Conservation (phyloP, 169 alveolate genomes). For the Theileria annulata region DNA sequence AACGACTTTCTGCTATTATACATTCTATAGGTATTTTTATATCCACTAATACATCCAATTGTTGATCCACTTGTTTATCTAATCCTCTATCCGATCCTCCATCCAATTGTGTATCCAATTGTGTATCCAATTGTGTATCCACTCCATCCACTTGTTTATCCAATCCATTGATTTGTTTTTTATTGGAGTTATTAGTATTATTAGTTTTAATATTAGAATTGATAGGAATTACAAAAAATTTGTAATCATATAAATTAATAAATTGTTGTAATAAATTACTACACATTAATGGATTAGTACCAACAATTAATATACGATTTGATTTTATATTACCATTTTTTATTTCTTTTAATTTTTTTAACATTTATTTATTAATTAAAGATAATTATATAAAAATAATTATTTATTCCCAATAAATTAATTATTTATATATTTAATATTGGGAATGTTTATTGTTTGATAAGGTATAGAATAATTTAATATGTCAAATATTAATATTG, state of each 20-base stretch:
- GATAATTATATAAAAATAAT: no score
- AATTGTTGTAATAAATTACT: constrained; percentile 16
- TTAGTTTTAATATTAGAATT: not conserved
- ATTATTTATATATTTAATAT: no score
- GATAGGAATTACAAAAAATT: constrained; percentile 29
- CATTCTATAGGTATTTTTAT: constrained; percentile 40
- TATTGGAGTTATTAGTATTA: not conserved
- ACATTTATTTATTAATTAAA: no score
- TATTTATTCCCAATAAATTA: no score
- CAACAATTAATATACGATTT: constrained; percentile 38
- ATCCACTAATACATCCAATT: not conserved
- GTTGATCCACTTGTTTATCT: not conserved
- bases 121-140: no score
- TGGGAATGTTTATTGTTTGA: not conserved
- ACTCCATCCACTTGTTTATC: no score
- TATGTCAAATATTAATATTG: not conserved
- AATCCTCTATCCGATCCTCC: no score
- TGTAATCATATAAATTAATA: constrained; percentile 28
- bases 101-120: no score
- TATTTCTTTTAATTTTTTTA: constrained; percentile 8
- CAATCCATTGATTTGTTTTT: no score
- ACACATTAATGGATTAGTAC: constrained; percentile 38
- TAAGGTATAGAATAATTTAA: not conserved
- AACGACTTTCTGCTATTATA: constrained; percentile 38
- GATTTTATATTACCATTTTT: not conserved